Percentiles rank a stretch among this genome's conserved stretches.
Conservation (phyloP, 768 basidiomycete species). For the Saitozyma podzolica region DNA sequence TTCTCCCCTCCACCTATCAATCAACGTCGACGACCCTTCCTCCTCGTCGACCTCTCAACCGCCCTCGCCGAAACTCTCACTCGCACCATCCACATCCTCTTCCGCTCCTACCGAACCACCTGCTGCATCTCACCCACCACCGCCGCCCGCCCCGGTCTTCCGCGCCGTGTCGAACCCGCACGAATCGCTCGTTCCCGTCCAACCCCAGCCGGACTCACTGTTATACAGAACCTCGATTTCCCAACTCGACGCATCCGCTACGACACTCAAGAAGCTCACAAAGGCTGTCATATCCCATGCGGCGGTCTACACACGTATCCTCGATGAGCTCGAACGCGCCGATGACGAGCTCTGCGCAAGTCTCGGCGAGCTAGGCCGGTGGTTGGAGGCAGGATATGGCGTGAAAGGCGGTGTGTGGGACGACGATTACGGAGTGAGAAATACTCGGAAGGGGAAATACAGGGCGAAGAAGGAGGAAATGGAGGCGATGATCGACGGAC, state of each 20-base stretch:
- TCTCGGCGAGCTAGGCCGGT: slow-evolving; percentile 38
- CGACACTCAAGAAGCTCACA: slow-evolving; percentile 34
- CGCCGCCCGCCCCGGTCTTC: slow-evolving; percentile 10
- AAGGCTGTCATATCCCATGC: slow-evolving; percentile 26
- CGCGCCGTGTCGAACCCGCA: slow-evolving; percentile 3
- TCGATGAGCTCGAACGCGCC: slow-evolving; percentile 37
- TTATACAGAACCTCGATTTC: slow-evolving; percentile 36
- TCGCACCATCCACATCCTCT: neutral
- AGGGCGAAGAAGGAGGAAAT: slow-evolving; percentile 35
- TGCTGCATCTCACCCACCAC: neutral
- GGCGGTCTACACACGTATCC: slow-evolving; percentile 14
- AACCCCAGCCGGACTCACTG: slow-evolving; percentile 38
- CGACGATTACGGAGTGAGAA: slow-evolving; percentile 24
- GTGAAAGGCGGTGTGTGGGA: slow-evolving; percentile 29
- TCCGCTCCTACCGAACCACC: neutral
- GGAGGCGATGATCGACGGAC: slow-evolving; percentile 34
- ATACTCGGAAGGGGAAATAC: slow-evolving; percentile 33
- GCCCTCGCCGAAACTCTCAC: neutral
- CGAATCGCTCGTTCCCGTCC: slow-evolving; percentile 20
- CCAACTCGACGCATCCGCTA: slow-evolving; percentile 32
- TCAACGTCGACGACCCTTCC: slow-evolving; percentile 7
- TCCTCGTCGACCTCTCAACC: neutral
- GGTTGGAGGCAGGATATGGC: slow-evolving; percentile 38
- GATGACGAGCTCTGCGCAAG: slow-evolving; percentile 38
- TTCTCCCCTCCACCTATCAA: slow-evolving; percentile 33